phyloP scores from a whole-genome alignment of 148 eudicot species.

The Oxyria digyna region DNA sequence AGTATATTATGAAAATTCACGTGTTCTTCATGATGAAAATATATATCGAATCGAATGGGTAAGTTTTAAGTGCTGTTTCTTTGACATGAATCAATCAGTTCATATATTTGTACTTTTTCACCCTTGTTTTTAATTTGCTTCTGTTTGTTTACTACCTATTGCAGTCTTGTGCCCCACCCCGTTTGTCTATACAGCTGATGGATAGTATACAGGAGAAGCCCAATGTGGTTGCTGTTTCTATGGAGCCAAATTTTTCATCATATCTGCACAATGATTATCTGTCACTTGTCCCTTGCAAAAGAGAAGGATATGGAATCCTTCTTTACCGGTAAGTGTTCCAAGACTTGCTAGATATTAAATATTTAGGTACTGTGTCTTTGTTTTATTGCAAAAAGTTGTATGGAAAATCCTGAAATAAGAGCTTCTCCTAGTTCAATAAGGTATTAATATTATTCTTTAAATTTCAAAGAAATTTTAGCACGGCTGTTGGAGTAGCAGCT shows the following conservation, averaged over 20 bases:
- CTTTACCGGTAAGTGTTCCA: conserved; percentile 86
- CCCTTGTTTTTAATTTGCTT: neutral
- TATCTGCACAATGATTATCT: conserved; percentile 69
- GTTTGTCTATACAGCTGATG: conserved; percentile 71
- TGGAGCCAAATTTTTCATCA: conserved; percentile 73
- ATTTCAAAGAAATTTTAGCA: no score
- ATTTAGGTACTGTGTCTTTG: no score
- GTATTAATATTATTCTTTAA: no score
- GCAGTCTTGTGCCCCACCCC: conserved; percentile 46
- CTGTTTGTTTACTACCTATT: conserved; percentile 10
- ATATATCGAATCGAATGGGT: conserved; percentile 79
- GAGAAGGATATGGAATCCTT: conserved; percentile 44
- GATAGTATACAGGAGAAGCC: conserved; percentile 74
- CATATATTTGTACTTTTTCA: no score
- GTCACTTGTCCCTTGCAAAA: conserved; percentile 32
- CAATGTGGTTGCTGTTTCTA: conserved; percentile 73
- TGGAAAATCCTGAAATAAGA: no score
- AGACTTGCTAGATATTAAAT: no score
- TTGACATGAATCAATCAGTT: no score
- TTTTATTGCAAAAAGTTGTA: no score
- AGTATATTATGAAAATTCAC: conserved; percentile 79
- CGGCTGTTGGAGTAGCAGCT: no score
- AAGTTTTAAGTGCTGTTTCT: conserved; percentile 20
- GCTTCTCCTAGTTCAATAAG: no score
- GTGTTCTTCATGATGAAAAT: conserved; percentile 82